Evolutionary conservation across 768 basidiomycete species (phyloP).

Genomic region (Mycena indigotica): DNA sequence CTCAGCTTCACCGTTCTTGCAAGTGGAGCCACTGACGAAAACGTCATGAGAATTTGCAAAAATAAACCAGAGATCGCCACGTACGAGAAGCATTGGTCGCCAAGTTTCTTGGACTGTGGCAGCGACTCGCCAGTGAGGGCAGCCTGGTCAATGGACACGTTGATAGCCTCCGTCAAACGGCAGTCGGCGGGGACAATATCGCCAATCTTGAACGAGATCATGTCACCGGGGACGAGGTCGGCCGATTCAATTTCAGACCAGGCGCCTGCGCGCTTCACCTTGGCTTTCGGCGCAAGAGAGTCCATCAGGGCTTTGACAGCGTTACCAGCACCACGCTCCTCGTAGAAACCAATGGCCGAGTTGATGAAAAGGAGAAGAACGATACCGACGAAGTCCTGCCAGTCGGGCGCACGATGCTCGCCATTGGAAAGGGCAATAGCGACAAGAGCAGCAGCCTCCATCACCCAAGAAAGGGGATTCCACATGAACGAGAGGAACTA

Average conservation of each 20-base stretch:
- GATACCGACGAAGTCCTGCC: slow-evolving; percentile 98
- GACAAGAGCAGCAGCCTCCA: slow-evolving; percentile 94
- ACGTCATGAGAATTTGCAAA: slow-evolving; percentile 8
- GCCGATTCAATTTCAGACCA: slow-evolving; percentile 94
- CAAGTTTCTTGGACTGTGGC: slow-evolving; percentile 87
- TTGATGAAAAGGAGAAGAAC: slow-evolving; percentile 89
- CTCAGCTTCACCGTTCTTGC: slow-evolving; percentile 99
- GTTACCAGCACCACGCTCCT: slow-evolving; percentile 95
- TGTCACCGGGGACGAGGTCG: slow-evolving; percentile 90
- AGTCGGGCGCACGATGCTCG: slow-evolving; percentile 82
- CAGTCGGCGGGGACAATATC: slow-evolving; percentile 98
- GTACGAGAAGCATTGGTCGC: slow-evolving; percentile 98
- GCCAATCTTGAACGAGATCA: slow-evolving; percentile 98
- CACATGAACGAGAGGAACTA: slow-evolving; percentile 98
- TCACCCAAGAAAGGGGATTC: slow-evolving; percentile 99
- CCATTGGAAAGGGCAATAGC: slow-evolving; percentile 97
- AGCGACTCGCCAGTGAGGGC: slow-evolving; percentile 97
- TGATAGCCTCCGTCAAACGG: slow-evolving; percentile 94
- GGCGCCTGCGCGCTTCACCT: slow-evolving; percentile 80
- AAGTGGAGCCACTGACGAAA: slow-evolving; percentile 80
- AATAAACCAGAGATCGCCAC: slow-evolving; percentile 35
- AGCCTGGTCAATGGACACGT: slow-evolving; percentile 98
- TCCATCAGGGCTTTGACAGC: slow-evolving; percentile 99
- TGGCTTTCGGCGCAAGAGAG: slow-evolving; percentile 96
- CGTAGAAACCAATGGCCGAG: slow-evolving; percentile 97